Base-by-base conservation (phyloP, 768 basidiomycete genomes). In the Phlegmacium glaucopus region DNA sequence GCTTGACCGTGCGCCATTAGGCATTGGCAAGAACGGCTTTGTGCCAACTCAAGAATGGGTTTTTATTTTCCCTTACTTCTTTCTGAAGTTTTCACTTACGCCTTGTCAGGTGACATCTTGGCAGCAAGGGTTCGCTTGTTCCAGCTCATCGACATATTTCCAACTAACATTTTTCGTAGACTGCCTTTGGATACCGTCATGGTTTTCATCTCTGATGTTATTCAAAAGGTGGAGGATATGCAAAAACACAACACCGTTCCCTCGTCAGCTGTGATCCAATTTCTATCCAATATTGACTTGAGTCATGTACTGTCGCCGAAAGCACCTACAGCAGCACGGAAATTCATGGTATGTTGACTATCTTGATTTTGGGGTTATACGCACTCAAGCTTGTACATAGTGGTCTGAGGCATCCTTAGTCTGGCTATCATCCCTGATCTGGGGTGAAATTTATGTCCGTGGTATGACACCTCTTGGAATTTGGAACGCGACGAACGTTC, bases 31-130 rank as follows among this genome's bases (percentile, higher is more conserved):
- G 54, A 94, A 92, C 63, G 91, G 93, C 3, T 99, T 97, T 66
- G 75, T 94, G 7, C 94, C 96, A 9, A 96, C 93, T 3, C 91
- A 96, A 63, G 92, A 93, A 80, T 99, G 96, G 95, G 93, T 92
- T 53, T 46, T 77, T 59, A n/a, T 41, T n/a, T 15, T 43, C 10
- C 34, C 42, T 41, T 44, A 9, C 22, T 9, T 15, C 48, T 37
- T 38, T 39, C 18, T 9, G 18, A 13, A 41, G 29, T 25, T 32
- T 39, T 39, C 35, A 11, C 32, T 39, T 15, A 47, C 27, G 8
- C 28, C 6, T 9, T 37, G n/a, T 8, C 36, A 89, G 88, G 87
- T 93, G 4, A 80, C 88, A 16, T 94, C 94, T 2, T 98, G 95
- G 95, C 90, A 95, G 57, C 91, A 94, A 76, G 94, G 94, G 92